Evolutionary conservation across 495 filamentous ascomycete genomes (phyloP), one percentile per base, ranked within the genome.

Genomic region (Penicillium manginii): DNA sequence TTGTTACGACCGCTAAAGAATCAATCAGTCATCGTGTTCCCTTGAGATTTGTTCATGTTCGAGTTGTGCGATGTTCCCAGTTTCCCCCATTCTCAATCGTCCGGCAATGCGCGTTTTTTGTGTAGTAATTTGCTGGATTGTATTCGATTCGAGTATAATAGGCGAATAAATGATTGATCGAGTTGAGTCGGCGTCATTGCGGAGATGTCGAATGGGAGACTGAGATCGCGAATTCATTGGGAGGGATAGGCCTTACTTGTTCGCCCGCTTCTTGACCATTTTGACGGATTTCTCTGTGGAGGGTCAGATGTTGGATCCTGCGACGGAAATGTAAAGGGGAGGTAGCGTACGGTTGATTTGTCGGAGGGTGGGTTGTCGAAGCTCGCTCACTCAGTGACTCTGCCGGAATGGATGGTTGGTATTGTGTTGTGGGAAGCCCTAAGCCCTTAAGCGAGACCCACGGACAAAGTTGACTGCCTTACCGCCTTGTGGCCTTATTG

Each of bases 221-320:
- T 63, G 60, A 46, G 54, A 17, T 45, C 23, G 29, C 50, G 43
- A 37, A 39, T 59, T 66, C 62, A 54, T 50, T 50, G 60, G 60
- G 59, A 58, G 57, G 54, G 61, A 69, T 66, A 62, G 50, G 62
- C 63, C 85, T 79, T 89, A 91, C 88, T 98, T 98, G 84, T 90
- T 92, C 79, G 94, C 92, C 86, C 93, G 90, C 88, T 98, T 98
- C 88, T 98, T 98, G 82, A 98, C 94, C 94, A 98, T 98, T 78
- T 81, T 97, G 84, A 83, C 87, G 83, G 81, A 83, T 83, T 84
- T 72, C 62, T 77, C 76, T 78, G 68, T 57, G 56, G 55, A 55
- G 40, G 40, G 69, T 72, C 58, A 73, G 71, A 69, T 63, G 64
- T 49, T 54, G 64, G 52, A 23, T 14, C 64, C 62, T 68, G 52